A percentile compares a stretch with the other conserved stretches of the same genome.
phyloP scores from a whole-genome alignment of 139 green algal genomes.

The Haematococcus lacustris region DNA sequence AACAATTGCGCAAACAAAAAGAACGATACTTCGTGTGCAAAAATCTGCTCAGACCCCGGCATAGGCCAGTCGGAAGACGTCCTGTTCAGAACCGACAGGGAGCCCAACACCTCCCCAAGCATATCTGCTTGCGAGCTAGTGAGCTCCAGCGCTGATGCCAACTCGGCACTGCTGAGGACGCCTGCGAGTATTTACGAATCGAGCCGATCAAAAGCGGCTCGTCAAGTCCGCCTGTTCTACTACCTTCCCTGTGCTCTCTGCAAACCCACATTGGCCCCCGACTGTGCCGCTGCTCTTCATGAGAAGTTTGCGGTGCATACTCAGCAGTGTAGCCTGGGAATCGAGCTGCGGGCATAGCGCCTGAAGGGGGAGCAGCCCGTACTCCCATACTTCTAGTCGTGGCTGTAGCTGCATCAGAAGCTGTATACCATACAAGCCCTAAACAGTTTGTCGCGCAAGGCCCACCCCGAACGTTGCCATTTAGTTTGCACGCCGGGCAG shows the following conservation, averaged over 20 bases:
- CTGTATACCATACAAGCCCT: no score
- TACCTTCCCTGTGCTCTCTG: neutral
- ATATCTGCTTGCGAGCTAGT: constrained; percentile 29
- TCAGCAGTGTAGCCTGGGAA: constrained; percentile 11
- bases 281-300: constrained; percentile 2
- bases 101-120: constrained; percentile 19
- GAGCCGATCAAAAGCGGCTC: neutral
- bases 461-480: no score
- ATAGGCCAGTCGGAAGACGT: neutral
- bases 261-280: constrained; percentile 34
- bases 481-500: no score
- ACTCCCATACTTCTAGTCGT: constrained; percentile 36
- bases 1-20: constrained; percentile 70
- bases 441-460: no score
- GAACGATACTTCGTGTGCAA: constrained; percentile 56
- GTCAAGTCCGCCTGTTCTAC: neutral
- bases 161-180: constrained; percentile 9
- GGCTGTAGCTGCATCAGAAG: constrained; percentile 21
- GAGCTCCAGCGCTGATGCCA: constrained; percentile 26
- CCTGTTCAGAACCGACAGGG: constrained; percentile 17
- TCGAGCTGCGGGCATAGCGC: constrained; percentile 39
- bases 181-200: constrained; percentile 19
- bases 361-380: constrained; percentile 29
- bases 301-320: constrained; percentile 26
- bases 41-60: constrained; percentile 16